Base-by-base conservation (phyloP, 2,329 filamentous ascomycete species). In the Colletotrichum destructivum region DNA sequence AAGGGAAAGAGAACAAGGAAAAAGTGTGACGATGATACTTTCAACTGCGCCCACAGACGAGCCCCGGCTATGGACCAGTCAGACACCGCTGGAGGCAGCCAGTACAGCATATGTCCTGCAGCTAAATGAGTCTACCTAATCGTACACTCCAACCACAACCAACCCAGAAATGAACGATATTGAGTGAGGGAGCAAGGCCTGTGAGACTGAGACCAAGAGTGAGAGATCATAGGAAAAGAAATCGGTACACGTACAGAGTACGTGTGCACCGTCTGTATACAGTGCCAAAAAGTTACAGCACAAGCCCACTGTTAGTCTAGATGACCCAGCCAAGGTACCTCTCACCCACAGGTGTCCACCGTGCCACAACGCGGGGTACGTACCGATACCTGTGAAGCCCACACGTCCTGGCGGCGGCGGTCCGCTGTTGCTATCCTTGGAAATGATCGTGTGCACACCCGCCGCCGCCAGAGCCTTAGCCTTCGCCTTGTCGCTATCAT, bases 351-450 rank as follows among this genome's bases (percentile, higher is more conserved):
- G 44, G 49, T 38, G 57, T 52, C 31, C 35, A 55, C 56, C 44
- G 52, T 59, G 63, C 35, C 38, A 64, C 65, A 68, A 47, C 57
- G 69, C 54, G 69, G 69, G 65, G 59, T 55, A 69, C 65, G 69
- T 69, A 69, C 52, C 59, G 59, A 35, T 64, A 64, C 69, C 40
- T 42, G 46, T 23, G 5, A 62, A 46, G 38, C 23, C 35, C 26
- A 47, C 26, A 47, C 44, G 56, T 66, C 67, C 46, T 59, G 42
- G 55, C 26, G 46, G n/a, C 54, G 42, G 55, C 26, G 46, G n/a
- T 44, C 69, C 65, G 38, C 65, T 64, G 69, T 64, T 69, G 42
- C 65, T 71, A 71, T 69, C 69, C 69, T 69, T 71, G 69, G 69
- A 69, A 38, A 47, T 61, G 56, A 62, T 69, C 62, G 54, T 59